Percentiles rank a stretch among this genome's conserved stretches.
phyloP scores from a whole-genome alignment of 1,284 basidiomycete species.

The Leccinum pachyderme region DNA sequence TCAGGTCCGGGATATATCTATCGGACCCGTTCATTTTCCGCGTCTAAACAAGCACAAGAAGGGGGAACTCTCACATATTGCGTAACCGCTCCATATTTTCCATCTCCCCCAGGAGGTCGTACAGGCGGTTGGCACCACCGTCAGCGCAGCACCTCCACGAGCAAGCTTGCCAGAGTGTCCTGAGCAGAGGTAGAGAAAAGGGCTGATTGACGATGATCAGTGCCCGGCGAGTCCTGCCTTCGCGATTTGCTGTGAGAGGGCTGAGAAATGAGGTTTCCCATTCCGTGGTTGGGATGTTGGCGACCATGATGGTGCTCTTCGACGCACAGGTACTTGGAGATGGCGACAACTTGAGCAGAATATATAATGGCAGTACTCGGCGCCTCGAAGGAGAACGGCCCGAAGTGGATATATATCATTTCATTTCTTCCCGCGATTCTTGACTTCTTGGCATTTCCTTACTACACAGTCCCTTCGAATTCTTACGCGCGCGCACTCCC shows the following conservation, averaged over 20 bases:
- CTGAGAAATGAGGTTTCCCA: constrained; percentile 42
- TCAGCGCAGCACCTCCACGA: constrained; percentile 81
- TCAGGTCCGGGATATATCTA: constrained; percentile 78
- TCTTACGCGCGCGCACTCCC: too few species aligned
- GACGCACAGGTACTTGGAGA: neutral
- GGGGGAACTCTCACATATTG: constrained; percentile 26
- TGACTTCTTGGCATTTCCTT: too few species aligned
- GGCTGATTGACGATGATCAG: constrained; percentile 90
- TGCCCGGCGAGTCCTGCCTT: constrained; percentile 37
- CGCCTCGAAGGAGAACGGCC: neutral
- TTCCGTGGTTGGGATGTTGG: constrained; percentile 9
- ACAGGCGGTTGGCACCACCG: constrained; percentile 89
- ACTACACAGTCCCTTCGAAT: too few species aligned
- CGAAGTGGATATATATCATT: too few species aligned
- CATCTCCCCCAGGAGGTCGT: constrained; percentile 52
- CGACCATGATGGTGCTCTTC: constrained; percentile 6
- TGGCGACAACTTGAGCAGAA: too few species aligned
- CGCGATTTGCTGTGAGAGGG: constrained; percentile 12
- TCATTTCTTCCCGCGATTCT: too few species aligned
- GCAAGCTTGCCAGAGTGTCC: constrained; percentile 67
- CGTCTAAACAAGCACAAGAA: neutral
- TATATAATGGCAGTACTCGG: neutral
- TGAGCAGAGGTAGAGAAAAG: constrained; percentile 64
- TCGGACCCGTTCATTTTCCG: constrained; percentile 6
- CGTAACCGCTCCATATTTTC: constrained; percentile 22